phyloP scores from a whole-genome alignment of 441 rosid species.

The Bruguiera hainesii region DNA sequence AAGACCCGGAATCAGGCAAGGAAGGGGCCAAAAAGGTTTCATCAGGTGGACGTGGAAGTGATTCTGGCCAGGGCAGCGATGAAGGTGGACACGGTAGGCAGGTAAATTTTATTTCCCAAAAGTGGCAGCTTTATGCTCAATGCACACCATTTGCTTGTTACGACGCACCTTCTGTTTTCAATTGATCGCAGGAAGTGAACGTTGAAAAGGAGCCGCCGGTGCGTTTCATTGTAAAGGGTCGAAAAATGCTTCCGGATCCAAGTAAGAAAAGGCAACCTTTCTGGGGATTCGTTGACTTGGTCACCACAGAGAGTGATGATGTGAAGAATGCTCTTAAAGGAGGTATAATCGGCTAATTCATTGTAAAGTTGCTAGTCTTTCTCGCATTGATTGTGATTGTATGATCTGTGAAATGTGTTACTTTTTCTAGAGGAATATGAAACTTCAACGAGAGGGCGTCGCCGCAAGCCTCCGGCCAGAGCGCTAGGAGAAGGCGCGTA shows the following conservation, averaged over 20 bases:
- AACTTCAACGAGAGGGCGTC: constrained; percentile 55
- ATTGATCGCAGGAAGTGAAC: constrained; percentile 37
- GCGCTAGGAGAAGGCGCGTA: constrained; percentile 65
- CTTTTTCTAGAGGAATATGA: constrained; percentile 53
- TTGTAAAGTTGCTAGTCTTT: neutral
- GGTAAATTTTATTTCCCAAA: constrained; percentile 18
- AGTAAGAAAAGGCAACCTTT: constrained; percentile 48
- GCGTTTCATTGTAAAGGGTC: constrained; percentile 63
- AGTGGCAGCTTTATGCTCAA: neutral
- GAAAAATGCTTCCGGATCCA: constrained; percentile 66
- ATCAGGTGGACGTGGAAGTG: neutral
- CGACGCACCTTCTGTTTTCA: neutral
- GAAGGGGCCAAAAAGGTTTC: constrained; percentile 28
- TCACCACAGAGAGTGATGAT: constrained; percentile 50
- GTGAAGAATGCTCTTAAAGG: constrained; percentile 52
- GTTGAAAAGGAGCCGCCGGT: constrained; percentile 41
- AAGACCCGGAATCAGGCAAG: constrained; percentile 53
- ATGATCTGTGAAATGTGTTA: no score
- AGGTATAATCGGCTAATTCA: constrained; percentile 28
- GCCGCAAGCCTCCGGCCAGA: constrained; percentile 44
- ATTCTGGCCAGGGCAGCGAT: neutral
- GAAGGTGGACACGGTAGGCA: constrained; percentile 28
- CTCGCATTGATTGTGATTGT: no score
- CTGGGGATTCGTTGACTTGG: constrained; percentile 81
- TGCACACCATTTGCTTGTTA: no score